phyloP scores from a whole-genome alignment of 164 flowering plant genomes.

The Vitis riparia region DNA sequence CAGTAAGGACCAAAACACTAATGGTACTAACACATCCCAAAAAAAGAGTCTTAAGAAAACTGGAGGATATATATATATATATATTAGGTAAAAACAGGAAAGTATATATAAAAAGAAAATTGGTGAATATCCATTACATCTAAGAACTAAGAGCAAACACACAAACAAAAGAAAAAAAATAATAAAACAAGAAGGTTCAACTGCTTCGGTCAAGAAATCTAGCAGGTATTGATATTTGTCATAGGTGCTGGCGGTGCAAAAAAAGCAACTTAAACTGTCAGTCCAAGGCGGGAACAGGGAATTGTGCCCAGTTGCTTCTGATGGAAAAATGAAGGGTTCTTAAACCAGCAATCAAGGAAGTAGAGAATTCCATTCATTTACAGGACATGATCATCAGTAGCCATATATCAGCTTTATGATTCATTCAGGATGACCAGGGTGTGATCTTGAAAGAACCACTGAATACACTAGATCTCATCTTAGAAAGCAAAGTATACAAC shows the following conservation, averaged over 20 bases:
- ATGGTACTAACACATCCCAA: background rate
- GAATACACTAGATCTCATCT: background rate
- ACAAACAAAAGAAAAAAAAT: background rate
- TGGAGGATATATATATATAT: too few species aligned
- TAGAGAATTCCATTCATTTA: background rate
- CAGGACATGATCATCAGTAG: too few species aligned
- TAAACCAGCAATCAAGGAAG: background rate
- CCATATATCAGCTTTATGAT: too few species aligned
- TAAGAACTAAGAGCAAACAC: too few species aligned
- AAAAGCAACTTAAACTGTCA: background rate
- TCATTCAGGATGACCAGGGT: too few species aligned
- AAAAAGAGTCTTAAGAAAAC: background rate
- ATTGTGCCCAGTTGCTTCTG: background rate
- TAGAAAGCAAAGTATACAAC: background rate
- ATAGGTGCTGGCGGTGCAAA: background rate
- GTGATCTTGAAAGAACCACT: background rate
- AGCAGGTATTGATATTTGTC: background rate
- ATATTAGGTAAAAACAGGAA: too few species aligned
- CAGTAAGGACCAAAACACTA: slow-evolving; percentile 11
- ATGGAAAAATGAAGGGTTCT: background rate
- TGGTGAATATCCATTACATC: background rate
- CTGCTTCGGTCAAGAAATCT: background rate
- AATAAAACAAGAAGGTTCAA: background rate
- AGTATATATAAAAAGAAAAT: background rate
- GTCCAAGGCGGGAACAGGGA: background rate